Evolutionary conservation across 805 yeast species (phyloP).

Genomic region (Candida dendrica): DNA sequence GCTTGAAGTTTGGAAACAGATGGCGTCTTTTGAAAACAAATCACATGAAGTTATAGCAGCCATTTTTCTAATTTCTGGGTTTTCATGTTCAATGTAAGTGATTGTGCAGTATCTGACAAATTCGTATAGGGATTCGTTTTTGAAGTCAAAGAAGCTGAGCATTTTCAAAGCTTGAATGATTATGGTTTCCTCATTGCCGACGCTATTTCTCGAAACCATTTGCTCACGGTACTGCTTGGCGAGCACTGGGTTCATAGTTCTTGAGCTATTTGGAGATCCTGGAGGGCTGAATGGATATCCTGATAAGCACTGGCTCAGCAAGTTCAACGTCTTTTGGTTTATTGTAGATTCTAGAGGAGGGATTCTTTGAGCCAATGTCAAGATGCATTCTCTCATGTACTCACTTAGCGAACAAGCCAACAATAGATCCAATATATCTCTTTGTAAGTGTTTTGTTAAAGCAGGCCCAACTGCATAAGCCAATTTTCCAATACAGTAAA

Average conservation of each 20-base stretch:
- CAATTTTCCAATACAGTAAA: constrained; percentile 80
- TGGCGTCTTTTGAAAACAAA: constrained; percentile 70
- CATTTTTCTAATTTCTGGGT: constrained; percentile 69
- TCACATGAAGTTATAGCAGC: constrained; percentile 82
- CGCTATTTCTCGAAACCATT: constrained; percentile 66
- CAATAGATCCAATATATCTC: constrained; percentile 72
- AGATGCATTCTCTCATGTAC: constrained; percentile 70
- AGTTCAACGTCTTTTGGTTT: constrained; percentile 61
- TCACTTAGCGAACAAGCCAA: constrained; percentile 79
- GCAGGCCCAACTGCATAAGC: constrained; percentile 92
- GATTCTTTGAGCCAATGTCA: constrained; percentile 58
- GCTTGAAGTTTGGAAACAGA: constrained; percentile 76
- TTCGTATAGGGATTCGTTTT: constrained; percentile 71
- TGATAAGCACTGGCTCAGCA: constrained; percentile 67
- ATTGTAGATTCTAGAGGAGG: constrained; percentile 76
- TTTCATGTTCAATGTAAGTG: constrained; percentile 76
- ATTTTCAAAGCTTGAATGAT: constrained; percentile 75
- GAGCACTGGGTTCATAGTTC: constrained; percentile 49
- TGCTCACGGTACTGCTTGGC: constrained; percentile 76
- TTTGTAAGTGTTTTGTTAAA: constrained; percentile 77
- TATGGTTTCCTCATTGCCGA: constrained; percentile 38
- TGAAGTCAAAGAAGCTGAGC: constrained; percentile 68
- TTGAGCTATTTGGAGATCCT: constrained; percentile 60
- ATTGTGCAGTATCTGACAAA: constrained; percentile 81
- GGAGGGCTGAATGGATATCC: constrained; percentile 81